Evolutionary conservation across 306 rosid species (phyloP).

Genomic region (Medicago lupulina): DNA sequence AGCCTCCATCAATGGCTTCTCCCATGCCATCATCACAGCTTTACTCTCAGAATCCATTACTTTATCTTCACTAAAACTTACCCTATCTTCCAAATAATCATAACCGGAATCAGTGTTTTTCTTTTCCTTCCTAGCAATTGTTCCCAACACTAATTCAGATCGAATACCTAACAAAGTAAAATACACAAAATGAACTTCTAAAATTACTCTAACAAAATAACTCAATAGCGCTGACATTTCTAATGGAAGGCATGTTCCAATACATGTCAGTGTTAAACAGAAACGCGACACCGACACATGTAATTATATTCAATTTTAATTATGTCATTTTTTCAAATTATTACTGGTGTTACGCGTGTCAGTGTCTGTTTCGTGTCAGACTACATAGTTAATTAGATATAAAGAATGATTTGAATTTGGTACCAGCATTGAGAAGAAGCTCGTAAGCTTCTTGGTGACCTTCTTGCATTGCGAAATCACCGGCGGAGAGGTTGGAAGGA

Average conservation of each 20-base stretch:
- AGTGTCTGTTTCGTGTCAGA: no score
- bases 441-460: constrained; percentile 72
- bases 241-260: no score
- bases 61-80: constrained; percentile 84
- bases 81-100: constrained; percentile 82
- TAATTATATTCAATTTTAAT: no score
- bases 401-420: constrained; percentile 15
- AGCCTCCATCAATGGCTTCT: constrained; percentile 97
- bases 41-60: constrained; percentile 82
- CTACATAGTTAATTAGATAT: neutral
- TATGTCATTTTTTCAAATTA: no score
- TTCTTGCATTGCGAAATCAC: constrained; percentile 74
- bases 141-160: constrained; percentile 81
- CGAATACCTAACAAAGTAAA: constrained; percentile 66
- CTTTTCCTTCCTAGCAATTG: constrained; percentile 72
- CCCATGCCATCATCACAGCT: constrained; percentile 99
- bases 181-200: neutral
- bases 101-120: constrained; percentile 44
- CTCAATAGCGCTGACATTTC: no score
- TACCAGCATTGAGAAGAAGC: constrained; percentile 77
- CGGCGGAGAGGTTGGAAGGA: constrained; percentile 77
- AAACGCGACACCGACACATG: no score
- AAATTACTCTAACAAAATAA: no score
- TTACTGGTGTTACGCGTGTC: no score
- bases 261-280: no score